Conservation (phyloP, 73 alveolate genomes). For the Stentor roeselii region DNA sequence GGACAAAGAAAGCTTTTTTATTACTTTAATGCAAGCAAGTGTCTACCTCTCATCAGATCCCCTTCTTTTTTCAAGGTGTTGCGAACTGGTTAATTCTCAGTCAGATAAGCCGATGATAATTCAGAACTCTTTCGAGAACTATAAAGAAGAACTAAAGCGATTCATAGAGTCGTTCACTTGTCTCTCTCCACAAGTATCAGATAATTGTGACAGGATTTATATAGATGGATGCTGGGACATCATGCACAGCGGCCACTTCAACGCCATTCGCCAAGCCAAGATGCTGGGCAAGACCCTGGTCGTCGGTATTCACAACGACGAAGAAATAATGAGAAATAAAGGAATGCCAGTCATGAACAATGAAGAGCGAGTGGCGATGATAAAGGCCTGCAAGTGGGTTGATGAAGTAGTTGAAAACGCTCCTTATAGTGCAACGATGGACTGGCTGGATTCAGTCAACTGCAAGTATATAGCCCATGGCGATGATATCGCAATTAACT, state of each 20-base stretch:
- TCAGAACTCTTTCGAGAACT: no score
- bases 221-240: constrained; percentile 97
- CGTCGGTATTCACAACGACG: constrained; percentile 91
- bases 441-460: constrained; percentile 44
- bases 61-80: no score
- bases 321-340: constrained; percentile 82
- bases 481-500: constrained; percentile 77
- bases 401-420: constrained; percentile 83
- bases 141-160: no score
- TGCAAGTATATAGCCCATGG: constrained; percentile 90
- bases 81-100: no score
- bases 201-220: constrained; percentile 86
- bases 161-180: no score
- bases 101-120: no score
- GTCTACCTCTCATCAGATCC: no score
- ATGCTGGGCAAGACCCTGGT: constrained; percentile 86
- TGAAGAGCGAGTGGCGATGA: constrained; percentile 84
- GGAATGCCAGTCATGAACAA: constrained; percentile 90
- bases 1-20: no score
- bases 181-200: constrained; percentile 70
- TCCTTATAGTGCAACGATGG: constrained; percentile 56
- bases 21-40: no score
- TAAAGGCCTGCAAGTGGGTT: constrained; percentile 91
- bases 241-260: constrained; percentile 98
- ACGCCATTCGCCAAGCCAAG: constrained; percentile 93